phyloP scores from a whole-genome alignment of 2,329 filamentous ascomycete genomes.

The Aspergillus pseudoterreus region DNA sequence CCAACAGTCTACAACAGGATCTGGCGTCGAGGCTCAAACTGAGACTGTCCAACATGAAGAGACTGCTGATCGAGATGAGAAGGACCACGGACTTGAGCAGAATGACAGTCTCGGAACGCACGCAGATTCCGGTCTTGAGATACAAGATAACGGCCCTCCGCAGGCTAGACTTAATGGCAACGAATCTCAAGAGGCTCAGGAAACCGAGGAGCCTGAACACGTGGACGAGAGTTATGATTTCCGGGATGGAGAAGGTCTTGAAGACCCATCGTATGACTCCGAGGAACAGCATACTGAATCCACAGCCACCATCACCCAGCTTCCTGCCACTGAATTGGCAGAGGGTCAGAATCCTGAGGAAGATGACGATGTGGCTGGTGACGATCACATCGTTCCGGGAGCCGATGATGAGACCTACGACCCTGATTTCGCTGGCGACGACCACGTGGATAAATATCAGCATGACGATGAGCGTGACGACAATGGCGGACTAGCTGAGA shows the following conservation, averaged over 20 bases:
- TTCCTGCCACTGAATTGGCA: not conserved
- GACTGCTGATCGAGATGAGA: not conserved
- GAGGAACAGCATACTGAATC: slow-evolving; percentile 1
- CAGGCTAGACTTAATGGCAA: too few relatives aligned
- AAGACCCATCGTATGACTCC: not conserved
- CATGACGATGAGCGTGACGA: slow-evolving; percentile 14
- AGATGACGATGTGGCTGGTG: not conserved
- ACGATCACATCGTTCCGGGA: not conserved
- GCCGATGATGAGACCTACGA: not conserved
- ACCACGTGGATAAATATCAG: slow-evolving; percentile 14
- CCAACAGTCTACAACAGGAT: slow-evolving; percentile 1
- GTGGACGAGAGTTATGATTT: not conserved
- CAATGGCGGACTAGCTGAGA: slow-evolving; percentile 5
- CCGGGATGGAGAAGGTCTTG: not conserved
- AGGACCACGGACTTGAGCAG: not conserved
- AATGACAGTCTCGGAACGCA: not conserved
- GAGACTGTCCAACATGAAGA: not conserved
- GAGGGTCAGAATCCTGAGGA: not conserved
- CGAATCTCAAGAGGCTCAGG: not conserved
- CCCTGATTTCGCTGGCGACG: slow-evolving; percentile 5
- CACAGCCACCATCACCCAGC: not conserved
- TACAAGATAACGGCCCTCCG: not conserved
- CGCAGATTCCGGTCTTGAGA: not conserved
- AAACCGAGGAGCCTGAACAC: not conserved
- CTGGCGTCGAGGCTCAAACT: not conserved